These are phyloP conservation scores for Colletotrichum euphorbiae DNA, from an alignment of 2,329 filamentous ascomycete species.

Conservation along the genomic window DNA sequence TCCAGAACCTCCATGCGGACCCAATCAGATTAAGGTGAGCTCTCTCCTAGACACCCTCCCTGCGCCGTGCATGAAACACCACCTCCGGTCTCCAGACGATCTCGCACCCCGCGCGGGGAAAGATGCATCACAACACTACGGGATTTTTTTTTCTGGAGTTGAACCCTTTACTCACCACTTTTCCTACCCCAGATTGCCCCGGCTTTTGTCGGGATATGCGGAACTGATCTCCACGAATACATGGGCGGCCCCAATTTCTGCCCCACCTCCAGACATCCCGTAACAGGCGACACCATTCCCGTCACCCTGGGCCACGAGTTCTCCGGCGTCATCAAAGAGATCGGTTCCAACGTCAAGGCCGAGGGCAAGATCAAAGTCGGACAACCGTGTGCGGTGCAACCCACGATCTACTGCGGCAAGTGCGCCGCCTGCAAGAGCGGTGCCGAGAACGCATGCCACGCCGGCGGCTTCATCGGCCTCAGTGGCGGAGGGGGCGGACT, in stretches of 20 bases:
- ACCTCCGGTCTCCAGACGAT: background rate
- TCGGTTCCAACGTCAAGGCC: slow-evolving; percentile 44
- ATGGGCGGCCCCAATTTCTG: slow-evolving; percentile 46
- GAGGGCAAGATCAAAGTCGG: slow-evolving; percentile 57
- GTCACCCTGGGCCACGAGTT: slow-evolving; percentile 74
- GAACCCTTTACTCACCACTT: background rate
- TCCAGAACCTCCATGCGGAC: slow-evolving; percentile 57
- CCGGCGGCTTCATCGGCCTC: slow-evolving; percentile 57
- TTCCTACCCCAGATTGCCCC: slow-evolving; percentile 42
- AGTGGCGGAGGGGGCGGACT: slow-evolving; percentile 64
- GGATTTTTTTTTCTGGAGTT: slow-evolving; percentile 14
- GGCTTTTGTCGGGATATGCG: slow-evolving; percentile 50
- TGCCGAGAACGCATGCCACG: slow-evolving; percentile 47
- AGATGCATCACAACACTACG: background rate
- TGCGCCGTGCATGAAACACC: background rate
- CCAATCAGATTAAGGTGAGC: slow-evolving; percentile 58
- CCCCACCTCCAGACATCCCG: slow-evolving; percentile 59
- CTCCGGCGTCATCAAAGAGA: slow-evolving; percentile 67
- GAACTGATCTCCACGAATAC: slow-evolving; percentile 50
- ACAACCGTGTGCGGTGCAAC: slow-evolving; percentile 67
- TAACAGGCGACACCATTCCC: slow-evolving; percentile 67
- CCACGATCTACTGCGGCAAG: slow-evolving; percentile 65
- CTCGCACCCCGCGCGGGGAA: slow-evolving; percentile 16
- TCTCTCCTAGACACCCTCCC: background rate
- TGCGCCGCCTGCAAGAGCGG: slow-evolving; percentile 65